Evolutionary conservation across 2,329 filamentous ascomycete genomes (phyloP).

Genomic region (Fusarium lyarnte): DNA sequence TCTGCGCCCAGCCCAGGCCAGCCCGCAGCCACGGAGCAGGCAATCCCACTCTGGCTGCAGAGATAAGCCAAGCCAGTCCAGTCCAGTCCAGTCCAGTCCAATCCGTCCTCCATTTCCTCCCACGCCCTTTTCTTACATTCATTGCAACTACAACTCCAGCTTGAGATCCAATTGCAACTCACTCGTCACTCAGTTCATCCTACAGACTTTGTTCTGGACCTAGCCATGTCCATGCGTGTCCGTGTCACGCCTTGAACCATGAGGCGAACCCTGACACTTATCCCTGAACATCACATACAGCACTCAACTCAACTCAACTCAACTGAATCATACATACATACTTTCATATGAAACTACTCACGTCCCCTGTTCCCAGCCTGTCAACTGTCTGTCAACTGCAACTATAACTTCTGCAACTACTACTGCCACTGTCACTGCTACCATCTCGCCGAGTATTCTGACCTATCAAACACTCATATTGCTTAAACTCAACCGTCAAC

Average conservation of each 20-base stretch:
- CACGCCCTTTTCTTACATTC: conserved; percentile 18
- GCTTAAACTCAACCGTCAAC: conserved; percentile 1
- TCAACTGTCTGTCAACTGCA: background rate
- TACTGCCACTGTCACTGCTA: background rate
- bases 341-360: conserved; percentile 40
- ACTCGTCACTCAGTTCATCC: conserved; percentile 20
- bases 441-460: conserved; percentile 15
- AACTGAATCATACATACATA: conserved; percentile 24
- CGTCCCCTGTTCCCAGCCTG: conserved; percentile 26
- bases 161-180: background rate
- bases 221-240: conserved; percentile 28
- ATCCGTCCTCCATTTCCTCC: conserved; percentile 6
- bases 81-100: background rate
- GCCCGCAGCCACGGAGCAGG: conserved; percentile 17
- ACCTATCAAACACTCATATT: conserved; percentile 6
- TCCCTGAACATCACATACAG: conserved; percentile 25
- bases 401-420: conserved; percentile 1
- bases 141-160: background rate
- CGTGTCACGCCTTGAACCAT: conserved; percentile 37
- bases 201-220: conserved; percentile 27
- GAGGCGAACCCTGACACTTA: conserved; percentile 33
- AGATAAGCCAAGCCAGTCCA: conserved; percentile 29
- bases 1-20: conserved; percentile 17
- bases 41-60: conserved; percentile 20
- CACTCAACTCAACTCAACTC: background rate